Conservation (phyloP, 257 asterid genomes). For the Solanum tarijense region DNA sequence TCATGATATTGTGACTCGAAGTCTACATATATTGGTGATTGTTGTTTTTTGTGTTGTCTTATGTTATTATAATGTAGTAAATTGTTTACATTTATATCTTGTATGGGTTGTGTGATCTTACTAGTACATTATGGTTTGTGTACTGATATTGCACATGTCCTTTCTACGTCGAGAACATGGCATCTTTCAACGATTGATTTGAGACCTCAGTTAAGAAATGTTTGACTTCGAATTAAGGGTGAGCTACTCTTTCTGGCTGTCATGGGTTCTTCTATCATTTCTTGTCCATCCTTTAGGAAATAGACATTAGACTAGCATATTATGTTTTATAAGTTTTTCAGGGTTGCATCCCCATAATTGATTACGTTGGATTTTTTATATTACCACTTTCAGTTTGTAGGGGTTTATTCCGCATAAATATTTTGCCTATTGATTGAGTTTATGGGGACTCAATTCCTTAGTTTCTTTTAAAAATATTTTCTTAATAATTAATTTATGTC, state of each 20-base stretch:
- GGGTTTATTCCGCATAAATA: background rate
- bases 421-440: background rate
- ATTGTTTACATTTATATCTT: too few relatives aligned
- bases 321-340: too few relatives aligned
- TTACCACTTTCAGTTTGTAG: too few relatives aligned
- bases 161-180: background rate
- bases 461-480: too few relatives aligned
- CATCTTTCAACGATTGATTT: background rate
- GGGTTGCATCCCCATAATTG: background rate
- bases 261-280: background rate
- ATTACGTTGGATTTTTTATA: background rate
- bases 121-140: background rate
- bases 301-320: too few relatives aligned
- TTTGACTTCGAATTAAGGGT: background rate
- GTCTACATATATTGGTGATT: background rate
- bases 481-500: background rate
- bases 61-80: background rate
- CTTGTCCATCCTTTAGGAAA: background rate
- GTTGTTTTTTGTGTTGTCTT: background rate
- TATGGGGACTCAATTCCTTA: background rate
- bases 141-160: background rate
- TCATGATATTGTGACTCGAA: background rate
- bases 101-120: too few relatives aligned
- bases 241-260: background rate
- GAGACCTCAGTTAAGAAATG: background rate